A percentile compares a stretch with the other conserved stretches of the same genome.
Evolutionary conservation across 805 yeast species (phyloP).

Genomic region (Wickerhamiella azymoides): DNA sequence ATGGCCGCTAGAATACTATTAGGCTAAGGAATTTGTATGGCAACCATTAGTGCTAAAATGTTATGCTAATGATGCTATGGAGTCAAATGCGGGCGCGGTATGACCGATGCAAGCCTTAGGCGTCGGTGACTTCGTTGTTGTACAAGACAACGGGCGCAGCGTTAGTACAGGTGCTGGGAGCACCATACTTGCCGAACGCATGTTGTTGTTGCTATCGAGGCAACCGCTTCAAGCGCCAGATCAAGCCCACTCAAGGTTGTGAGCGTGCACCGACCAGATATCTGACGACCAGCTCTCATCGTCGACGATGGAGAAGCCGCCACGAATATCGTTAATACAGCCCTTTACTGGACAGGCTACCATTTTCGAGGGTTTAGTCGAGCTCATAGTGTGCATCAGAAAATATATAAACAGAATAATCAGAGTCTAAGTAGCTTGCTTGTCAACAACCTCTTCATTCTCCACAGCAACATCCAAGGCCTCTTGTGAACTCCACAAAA

Average conservation of each 20-base stretch:
- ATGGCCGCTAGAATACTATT: too few relatives aligned
- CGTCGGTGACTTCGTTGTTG: too few relatives aligned
- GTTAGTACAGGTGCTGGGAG: not conserved
- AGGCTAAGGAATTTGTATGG: too few relatives aligned
- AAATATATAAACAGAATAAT: too few relatives aligned
- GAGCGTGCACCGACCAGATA: too few relatives aligned
- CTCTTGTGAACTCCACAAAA: conserved; percentile 89
- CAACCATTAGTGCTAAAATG: too few relatives aligned
- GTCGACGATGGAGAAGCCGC: not conserved
- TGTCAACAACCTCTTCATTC: conserved; percentile 6
- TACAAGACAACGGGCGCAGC: not conserved
- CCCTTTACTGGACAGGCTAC: not conserved
- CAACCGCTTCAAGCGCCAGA: not conserved
- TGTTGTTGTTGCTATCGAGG: conserved; percentile 3
- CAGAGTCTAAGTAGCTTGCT: not conserved
- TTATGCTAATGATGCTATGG: too few relatives aligned
- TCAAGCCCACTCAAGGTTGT: too few relatives aligned
- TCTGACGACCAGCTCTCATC: not conserved
- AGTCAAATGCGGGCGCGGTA: too few relatives aligned
- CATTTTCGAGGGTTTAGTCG: not conserved
- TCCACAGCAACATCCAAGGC: conserved; percentile 32
- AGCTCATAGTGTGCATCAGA: too few relatives aligned
- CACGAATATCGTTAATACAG: not conserved
- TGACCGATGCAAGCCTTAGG: too few relatives aligned
- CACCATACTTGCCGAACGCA: not conserved